Evolutionary conservation across 2,329 filamentous ascomycete genomes (phyloP), one percentile per base, ranked within the genome.

Genomic region (Paecilomyces formosus): DNA sequence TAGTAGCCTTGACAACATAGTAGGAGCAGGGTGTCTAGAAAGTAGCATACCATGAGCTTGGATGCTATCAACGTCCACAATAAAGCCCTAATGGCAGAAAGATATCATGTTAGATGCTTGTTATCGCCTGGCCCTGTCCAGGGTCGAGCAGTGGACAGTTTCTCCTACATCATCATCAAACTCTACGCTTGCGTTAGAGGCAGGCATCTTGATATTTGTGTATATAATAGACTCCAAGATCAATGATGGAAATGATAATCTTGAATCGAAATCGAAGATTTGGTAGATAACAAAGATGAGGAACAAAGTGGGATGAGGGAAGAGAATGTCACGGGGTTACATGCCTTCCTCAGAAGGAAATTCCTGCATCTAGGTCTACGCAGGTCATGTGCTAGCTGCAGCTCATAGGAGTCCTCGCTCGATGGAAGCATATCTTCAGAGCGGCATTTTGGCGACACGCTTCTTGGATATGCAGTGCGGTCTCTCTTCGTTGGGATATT

Each of bases 31-130:
- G 26, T 2, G 1, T 5, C 15, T 22, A 3, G 7, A 24, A 8
- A 30, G 30, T n/a, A n/a, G 39, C 62, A 50, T 72, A 82, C 83
- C 86, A 70, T 88, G 85, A 33, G 82, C 79, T 70, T 88, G 85
- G 31, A 89, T 83, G 52, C 79, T 76, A 60, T 89, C 86, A 59
- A 89, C 85, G 65, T 88, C 85, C 57, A 88, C 76, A 62, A 88
- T 88, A 70, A 81, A 81, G 65, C 71, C 72, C 63, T 85, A 75
- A 75, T 78, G 55, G 18, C 7, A n/a, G 13, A 54, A 57, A 18
- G 39, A 54, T 21, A 8, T 22, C 4, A 21, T 33, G 54, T 59
- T 58, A 61, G 56, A 13, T 2, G 24, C 30, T 35, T 24, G 9
- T 26, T 26, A n/a, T 21, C 2, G 33, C 11, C n/a, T 11, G n/a